A percentile compares a stretch with the other conserved stretches of the same genome.
Conservation (phyloP, 2,329 filamentous ascomycete species). For the Huntiella decipiens region DNA sequence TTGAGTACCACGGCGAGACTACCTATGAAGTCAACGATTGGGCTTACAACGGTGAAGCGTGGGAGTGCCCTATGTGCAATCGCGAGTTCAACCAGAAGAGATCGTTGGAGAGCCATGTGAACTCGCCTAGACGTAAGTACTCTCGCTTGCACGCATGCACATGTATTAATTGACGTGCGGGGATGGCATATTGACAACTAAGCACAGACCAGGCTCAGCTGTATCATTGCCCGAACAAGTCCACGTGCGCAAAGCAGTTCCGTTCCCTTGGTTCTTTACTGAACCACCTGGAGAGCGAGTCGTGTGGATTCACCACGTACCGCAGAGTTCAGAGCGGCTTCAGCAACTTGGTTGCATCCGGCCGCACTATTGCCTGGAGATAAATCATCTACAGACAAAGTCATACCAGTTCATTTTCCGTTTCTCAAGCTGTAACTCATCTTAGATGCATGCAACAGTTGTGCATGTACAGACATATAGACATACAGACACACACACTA, state of each 20-base stretch:
- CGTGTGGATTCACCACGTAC: background rate
- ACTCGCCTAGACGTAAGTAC: background rate
- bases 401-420: no score
- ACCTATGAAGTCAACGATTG: background rate
- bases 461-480: no score
- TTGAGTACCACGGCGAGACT: background rate
- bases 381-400: background rate
- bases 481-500: no score
- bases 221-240: background rate
- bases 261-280: background rate
- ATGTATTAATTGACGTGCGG: no score
- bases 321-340: background rate
- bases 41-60: background rate
- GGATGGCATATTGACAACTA: no score
- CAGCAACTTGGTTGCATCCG: background rate
- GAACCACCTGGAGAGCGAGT: slow-evolving; percentile 1
- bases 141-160: background rate
- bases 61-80: background rate
- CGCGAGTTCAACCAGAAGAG: background rate
- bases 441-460: no score
- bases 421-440: no score
- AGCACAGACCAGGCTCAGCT: background rate
- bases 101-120: background rate
- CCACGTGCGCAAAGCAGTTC: background rate
- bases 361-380: background rate